Percentiles rank a stretch among this genome's conserved stretches.
Evolutionary conservation across 2,329 filamentous ascomycete species (phyloP).

Genomic region (Macrophomina tecta): DNA sequence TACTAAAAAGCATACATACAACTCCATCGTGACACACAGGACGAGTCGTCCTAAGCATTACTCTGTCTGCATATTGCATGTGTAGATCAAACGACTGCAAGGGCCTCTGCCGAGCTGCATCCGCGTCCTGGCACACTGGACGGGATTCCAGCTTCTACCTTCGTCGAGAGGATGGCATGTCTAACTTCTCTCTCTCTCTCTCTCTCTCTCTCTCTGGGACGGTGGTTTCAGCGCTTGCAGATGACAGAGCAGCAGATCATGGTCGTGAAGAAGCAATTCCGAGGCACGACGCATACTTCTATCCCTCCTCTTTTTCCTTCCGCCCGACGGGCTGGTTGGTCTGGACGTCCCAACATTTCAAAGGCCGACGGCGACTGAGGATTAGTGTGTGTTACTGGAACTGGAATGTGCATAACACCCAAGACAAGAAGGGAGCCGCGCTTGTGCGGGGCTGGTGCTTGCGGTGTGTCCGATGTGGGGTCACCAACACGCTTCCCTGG

Average conservation of each 20-base stretch:
- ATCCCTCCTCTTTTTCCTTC: too few species aligned
- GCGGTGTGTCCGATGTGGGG: conserved; percentile 19
- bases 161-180: background rate
- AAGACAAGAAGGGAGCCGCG: background rate
- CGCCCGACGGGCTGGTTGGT: background rate
- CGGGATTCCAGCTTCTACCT: background rate
- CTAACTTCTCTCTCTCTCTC: background rate
- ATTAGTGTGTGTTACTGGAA: background rate
- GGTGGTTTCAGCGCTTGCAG: conserved; percentile 1
- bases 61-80: too few species aligned
- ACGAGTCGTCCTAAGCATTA: too few species aligned
- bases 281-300: background rate
- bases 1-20: too few species aligned
- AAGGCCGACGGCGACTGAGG: background rate
- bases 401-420: background rate
- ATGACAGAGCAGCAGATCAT: background rate
- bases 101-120: background rate
- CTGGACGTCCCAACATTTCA: background rate
- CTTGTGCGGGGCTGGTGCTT: background rate
- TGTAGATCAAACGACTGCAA: too few species aligned
- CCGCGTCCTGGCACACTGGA: background rate
- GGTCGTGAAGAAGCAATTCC: background rate
- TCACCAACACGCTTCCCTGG: background rate
- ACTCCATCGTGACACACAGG: too few species aligned
- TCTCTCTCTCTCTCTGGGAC: background rate